Evolutionary conservation across 306 rosid species (phyloP), one percentile per base, ranked within the genome.

Genomic region (Dalbergia cultrata): DNA sequence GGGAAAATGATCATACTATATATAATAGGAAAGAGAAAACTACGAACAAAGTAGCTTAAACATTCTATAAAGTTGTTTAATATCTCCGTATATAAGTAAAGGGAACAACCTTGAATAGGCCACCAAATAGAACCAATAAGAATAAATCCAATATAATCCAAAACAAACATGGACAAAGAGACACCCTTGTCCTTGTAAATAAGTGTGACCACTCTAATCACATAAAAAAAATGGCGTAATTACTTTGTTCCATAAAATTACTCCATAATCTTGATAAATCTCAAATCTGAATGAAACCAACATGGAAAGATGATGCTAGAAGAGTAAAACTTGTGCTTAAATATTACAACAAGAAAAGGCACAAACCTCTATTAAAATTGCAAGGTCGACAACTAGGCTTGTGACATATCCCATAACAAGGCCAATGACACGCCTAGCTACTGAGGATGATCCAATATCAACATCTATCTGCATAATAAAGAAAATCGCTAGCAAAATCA

Each of bases 371-470:
- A 95, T 84, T 41, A 95, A 87, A 87, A 93, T 91, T 56, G 94
- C 97, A 67, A 95, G 97, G 90, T 95, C 99, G 56, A 93, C 97
- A 5, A 95, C 97, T 62, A 95, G 75, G 89, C 97, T 91, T 64
- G 99, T 95, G 85, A 95, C 95, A 61, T 95, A 93, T 84, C 99
- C 99, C 41, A 95, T 70, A 81, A 95, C 99, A 86, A 95, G 94
- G 85, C 97, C 93, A 65, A 95, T 81, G 39, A 95, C 97, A 84
- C 99, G 79, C 82, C 93, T 91, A 47, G 99, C 99, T 41, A 93
- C 99, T 0, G 99, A 90, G 13, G 99, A 95, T 73, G 99, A 95
- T 82, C 99, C 99, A 83, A 95, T 92, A 81, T 93, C 99, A 77
- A 91, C 97, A 89, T 95, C 97, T 70, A 92, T 92, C 99, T 95